Conservation (phyloP, 1,284 basidiomycete genomes). For the Macrocystidia cucumis region DNA sequence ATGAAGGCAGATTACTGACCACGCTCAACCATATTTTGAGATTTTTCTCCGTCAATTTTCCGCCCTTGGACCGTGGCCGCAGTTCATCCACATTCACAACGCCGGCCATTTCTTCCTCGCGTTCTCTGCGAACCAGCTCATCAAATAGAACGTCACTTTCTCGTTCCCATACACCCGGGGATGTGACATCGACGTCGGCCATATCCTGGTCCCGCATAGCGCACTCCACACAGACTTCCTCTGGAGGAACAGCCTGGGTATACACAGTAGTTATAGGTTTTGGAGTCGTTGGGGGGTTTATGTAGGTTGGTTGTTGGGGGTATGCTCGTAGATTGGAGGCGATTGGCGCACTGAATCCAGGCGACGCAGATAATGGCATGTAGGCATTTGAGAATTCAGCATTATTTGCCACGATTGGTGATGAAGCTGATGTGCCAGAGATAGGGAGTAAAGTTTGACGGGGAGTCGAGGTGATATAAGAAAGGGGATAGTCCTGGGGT, state of each 20-base stretch:
- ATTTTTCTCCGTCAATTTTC: constrained; percentile 69
- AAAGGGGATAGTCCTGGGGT: constrained; percentile 17
- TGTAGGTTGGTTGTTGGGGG: constrained; percentile 69
- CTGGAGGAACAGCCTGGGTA: constrained; percentile 43
- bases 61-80: constrained; percentile 58
- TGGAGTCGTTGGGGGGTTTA: constrained; percentile 48
- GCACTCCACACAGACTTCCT: constrained; percentile 94
- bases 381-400: constrained; percentile 27
- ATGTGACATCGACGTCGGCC: constrained; percentile 89
- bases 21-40: constrained; percentile 84
- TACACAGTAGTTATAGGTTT: constrained; percentile 54
- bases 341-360: constrained; percentile 51
- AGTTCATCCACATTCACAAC: constrained; percentile 33
- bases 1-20: constrained; percentile 38
- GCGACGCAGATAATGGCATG: constrained; percentile 48
- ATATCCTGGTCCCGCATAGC: constrained; percentile 99
- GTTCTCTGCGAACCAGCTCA: constrained; percentile 72
- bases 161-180: constrained; percentile 86
- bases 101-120: constrained; percentile 54
- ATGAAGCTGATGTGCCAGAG: constrained; percentile 28
- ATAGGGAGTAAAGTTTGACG: constrained; percentile 37
- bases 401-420: constrained; percentile 13
- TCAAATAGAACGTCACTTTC: constrained; percentile 81
- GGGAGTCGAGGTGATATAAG: constrained; percentile 29
- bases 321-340: constrained; percentile 60